phyloP scores from a whole-genome alignment of 257 asterid genomes.

The Craterostigma plantagineum region DNA sequence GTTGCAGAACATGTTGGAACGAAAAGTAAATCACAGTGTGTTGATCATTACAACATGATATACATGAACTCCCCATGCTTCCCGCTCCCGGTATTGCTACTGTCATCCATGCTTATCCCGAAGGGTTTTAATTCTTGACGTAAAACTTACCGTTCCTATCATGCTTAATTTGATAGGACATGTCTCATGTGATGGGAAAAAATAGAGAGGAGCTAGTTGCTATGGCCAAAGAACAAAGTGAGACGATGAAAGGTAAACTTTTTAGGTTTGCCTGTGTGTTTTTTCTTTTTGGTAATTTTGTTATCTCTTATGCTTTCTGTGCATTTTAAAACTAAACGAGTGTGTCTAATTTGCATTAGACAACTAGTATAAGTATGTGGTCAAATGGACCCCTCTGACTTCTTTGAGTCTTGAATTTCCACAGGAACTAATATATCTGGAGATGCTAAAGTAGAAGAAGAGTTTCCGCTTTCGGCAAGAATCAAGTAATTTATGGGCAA shows the following conservation, averaged over 20 bases:
- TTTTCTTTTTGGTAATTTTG: not conserved
- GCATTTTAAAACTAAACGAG: too few species aligned
- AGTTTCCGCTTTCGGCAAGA: constrained; percentile 33
- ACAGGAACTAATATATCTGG: constrained; percentile 37
- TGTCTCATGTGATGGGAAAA: constrained; percentile 97
- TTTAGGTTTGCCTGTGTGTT: not conserved
- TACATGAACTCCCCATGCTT: constrained; percentile 78
- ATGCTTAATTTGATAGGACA: constrained; percentile 45
- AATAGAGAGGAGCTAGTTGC: constrained; percentile 94
- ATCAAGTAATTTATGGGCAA: constrained; percentile 29
- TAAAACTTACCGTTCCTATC: constrained; percentile 7
- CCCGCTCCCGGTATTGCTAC: constrained; percentile 70
- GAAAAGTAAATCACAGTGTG: constrained; percentile 52
- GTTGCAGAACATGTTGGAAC: constrained; percentile 99
- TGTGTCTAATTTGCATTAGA: too few species aligned
- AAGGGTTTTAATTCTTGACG: too few species aligned
- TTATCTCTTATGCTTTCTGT: not conserved
- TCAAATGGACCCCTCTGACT: too few species aligned
- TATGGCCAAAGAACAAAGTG: constrained; percentile 62
- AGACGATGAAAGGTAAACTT: constrained; percentile 36
- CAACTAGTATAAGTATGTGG: too few species aligned
- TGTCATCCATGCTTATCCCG: not conserved
- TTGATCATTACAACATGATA: constrained; percentile 48
- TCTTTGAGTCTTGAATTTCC: constrained; percentile 9
- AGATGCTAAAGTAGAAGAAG: constrained; percentile 48